Evolutionary conservation across 257 asterid species (phyloP), one percentile per base, ranked within the genome.

Genomic region (Primulina tabacum): DNA sequence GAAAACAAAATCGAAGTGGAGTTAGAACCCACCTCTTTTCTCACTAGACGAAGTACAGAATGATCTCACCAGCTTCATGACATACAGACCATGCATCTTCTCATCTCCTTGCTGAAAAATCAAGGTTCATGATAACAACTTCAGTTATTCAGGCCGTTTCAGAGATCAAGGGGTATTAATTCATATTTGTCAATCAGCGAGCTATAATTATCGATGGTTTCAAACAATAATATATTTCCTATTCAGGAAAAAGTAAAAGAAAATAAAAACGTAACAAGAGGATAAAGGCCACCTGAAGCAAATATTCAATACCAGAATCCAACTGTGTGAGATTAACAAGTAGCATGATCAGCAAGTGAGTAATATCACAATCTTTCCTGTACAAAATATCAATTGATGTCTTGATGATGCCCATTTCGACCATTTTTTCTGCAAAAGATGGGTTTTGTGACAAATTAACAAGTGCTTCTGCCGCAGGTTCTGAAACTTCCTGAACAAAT

Each of bases 11-110:
- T 38, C 20, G 26, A 73, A 55, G 76, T 65, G 65, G 69, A 76
- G 43, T 33, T 32, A 50, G 5, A 69, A 60, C 55, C 64, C 37
- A 86, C 97, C 83, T 74, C 82, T 74, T 57, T 72, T 78, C 60
- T 86, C 97, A 62, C 67, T 74, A 37, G 87, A 77, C 38, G 97
- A 86, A 38, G 86, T 68, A 80, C 97, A 94, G 71, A 94, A 94
- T 59, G 96, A 89, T 67, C 97, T 87, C 76, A 91, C 97, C 76
- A 94, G 87, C 85, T 89, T 94, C 97, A 89, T 83, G 76, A 91
- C 73, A 81, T 85, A 80, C 28, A 91, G 80, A 67, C 97, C 99
- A 68, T 58, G 89, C 84, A 91, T 79, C 84, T 91, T 94, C 82
- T 89, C 97, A 72, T 89, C 97, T 59, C 81, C 92, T 65, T 70